phyloP scores from a whole-genome alignment of 805 yeast species.

The Starmerella vaccinii region DNA sequence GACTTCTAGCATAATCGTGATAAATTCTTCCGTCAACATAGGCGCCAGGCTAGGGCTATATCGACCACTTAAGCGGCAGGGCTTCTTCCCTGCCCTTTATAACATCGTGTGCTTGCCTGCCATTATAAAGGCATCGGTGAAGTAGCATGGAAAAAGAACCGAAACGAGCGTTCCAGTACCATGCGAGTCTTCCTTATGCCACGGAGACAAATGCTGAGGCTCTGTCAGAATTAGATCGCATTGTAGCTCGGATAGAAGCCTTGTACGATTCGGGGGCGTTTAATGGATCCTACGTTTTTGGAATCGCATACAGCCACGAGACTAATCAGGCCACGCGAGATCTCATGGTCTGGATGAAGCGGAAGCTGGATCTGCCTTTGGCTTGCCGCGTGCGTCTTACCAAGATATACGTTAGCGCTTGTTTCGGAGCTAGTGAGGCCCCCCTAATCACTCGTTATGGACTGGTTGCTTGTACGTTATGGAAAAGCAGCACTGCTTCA shows the following conservation, averaged over 20 bases:
- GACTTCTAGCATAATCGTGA: no score
- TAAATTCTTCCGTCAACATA: no score
- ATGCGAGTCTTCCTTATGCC: constrained; percentile 56
- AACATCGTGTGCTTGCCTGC: no score
- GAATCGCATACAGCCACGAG: constrained; percentile 49
- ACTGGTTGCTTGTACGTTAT: constrained; percentile 45
- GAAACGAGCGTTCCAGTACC: constrained; percentile 36
- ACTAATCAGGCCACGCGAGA: constrained; percentile 84
- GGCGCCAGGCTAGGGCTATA: not conserved
- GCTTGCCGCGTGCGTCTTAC: constrained; percentile 50
- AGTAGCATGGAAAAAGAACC: constrained; percentile 8
- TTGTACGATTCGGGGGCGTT: constrained; percentile 67
- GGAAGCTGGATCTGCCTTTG: constrained; percentile 73
- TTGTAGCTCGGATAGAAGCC: constrained; percentile 68
- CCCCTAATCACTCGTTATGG: constrained; percentile 50
- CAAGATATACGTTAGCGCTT: constrained; percentile 58
- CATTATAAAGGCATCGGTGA: not conserved
- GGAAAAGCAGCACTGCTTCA: constrained; percentile 40
- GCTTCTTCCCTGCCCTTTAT: not conserved
- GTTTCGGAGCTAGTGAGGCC: constrained; percentile 63
- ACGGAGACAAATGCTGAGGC: constrained; percentile 60
- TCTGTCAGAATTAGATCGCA: constrained; percentile 63
- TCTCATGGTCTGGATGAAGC: constrained; percentile 61
- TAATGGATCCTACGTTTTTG: constrained; percentile 46
- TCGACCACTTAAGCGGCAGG: not conserved